Evolutionary conservation across 768 basidiomycete genomes (phyloP), one percentile per base, ranked within the genome.

Genomic region (Amanita subjunquillea): DNA sequence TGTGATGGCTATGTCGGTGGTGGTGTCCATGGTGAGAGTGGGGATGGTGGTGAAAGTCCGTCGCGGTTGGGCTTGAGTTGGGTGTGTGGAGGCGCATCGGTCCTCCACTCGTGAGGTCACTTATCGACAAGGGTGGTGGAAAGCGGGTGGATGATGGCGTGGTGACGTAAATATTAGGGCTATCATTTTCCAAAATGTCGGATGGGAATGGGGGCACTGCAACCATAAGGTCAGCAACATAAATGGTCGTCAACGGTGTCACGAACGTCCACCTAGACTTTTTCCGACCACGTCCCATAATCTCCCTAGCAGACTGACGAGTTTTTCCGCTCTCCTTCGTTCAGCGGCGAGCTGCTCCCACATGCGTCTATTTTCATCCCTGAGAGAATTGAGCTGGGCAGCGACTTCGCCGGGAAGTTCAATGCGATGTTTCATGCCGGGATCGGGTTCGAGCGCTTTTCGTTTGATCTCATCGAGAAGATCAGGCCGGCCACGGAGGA

Each of bases 401-500:
- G 77, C 77, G 17, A 78, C 75, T 73, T 91, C 88, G 5, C 87
- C 85, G 2, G 88, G 88, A 29, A 90, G 74, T 65, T 90, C 87
- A 37, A 89, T 80, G 25, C 87, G 80, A 56, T 84, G 82, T 62
- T 80, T 80, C 50, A 79, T 65, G 9, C 75, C 77, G 3, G 84
- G 84, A 67, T 89, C 87, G 0, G 86, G 86, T 59, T 91, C 87
- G 13, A 90, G 69, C 0, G 87, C 85, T 68, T 91, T 91, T 54
- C 90, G 80, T 66, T 87, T 90, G 62, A 92, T 92, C 60, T 85
- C 85, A 60, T 91, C 87, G 9, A 91, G 73, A 40, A 91, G 72
- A 63, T 91, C 89, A 23, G 84, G 82, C 8, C 87, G 79, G 0
- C 80, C 89, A 40, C 87, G 84, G 20, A 89, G 72, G 66, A 92